These are phyloP conservation scores for Euptelea pleiosperma DNA, from an alignment of 164 flowering plant genomes.

Conservation along the genomic window DNA sequence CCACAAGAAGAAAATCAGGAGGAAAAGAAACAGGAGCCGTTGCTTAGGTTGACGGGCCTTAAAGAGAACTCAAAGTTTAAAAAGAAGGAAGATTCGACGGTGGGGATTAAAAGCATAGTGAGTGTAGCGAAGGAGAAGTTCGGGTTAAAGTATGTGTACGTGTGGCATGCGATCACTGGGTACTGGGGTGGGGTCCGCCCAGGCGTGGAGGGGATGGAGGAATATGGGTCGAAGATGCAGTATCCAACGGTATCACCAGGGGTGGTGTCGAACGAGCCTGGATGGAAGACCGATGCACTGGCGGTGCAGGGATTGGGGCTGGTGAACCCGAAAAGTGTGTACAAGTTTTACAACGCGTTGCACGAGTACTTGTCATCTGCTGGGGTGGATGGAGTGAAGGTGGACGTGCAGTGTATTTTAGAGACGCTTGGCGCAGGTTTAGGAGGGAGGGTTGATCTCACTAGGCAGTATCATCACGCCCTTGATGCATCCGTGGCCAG, in stretches of 20 bases:
- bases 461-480: slow-evolving; percentile 79
- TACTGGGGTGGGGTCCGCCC: slow-evolving; percentile 98
- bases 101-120: slow-evolving; percentile 73
- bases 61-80: slow-evolving; percentile 79
- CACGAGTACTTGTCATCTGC: slow-evolving; percentile 73
- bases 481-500: slow-evolving; percentile 76
- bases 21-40: slow-evolving; percentile 19
- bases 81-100: slow-evolving; percentile 50
- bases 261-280: slow-evolving; percentile 65
- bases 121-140: slow-evolving; percentile 63
- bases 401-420: slow-evolving; percentile 87
- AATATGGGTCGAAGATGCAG: slow-evolving; percentile 59
- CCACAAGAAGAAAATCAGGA: slow-evolving; percentile 10
- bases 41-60: slow-evolving; percentile 66
- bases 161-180: slow-evolving; percentile 95
- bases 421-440: slow-evolving; percentile 84
- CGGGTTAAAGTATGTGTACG: slow-evolving; percentile 82
- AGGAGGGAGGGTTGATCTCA: slow-evolving; percentile 88
- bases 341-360: slow-evolving; percentile 65
- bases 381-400: slow-evolving; percentile 94
- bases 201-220: slow-evolving; percentile 53
- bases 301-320: slow-evolving; percentile 80
- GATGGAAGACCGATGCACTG: slow-evolving; percentile 60
- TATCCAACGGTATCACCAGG: slow-evolving; percentile 56
- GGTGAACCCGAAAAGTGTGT: slow-evolving; percentile 62